phyloP scores from a whole-genome alignment of 352 stramenopile genomes.

The Plasmopara halstedii region DNA sequence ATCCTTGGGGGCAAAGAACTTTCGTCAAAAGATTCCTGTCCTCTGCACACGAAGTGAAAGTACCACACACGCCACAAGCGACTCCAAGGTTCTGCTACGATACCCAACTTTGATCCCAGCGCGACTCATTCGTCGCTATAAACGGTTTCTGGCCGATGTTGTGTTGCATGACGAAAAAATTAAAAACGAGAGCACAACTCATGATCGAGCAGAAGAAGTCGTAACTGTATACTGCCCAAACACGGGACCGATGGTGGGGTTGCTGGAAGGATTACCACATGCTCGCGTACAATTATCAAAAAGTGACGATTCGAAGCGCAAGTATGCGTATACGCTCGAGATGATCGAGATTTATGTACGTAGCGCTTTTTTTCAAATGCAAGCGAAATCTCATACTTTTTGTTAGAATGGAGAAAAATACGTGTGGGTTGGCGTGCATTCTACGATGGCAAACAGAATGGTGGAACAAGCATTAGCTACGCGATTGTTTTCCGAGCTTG shows the following conservation, averaged over 20 bases:
- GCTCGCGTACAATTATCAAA: slow-evolving; percentile 71
- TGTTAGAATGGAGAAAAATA: slow-evolving; percentile 53
- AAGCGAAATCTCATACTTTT: slow-evolving; percentile 1
- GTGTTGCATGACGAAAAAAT: slow-evolving; percentile 30
- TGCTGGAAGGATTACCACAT: slow-evolving; percentile 54
- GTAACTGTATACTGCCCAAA: slow-evolving; percentile 82
- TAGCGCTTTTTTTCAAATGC: background rate
- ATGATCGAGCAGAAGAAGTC: slow-evolving; percentile 14
- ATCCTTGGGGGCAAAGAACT: slow-evolving; percentile 1
- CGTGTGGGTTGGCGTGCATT: slow-evolving; percentile 79
- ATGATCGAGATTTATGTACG: slow-evolving; percentile 78
- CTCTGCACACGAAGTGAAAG: slow-evolving; percentile 24
- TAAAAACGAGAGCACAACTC: slow-evolving; percentile 2
- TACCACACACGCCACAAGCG: slow-evolving; percentile 1
- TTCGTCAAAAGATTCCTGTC: slow-evolving; percentile 12
- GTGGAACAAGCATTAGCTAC: slow-evolving; percentile 50
- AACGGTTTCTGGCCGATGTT: slow-evolving; percentile 76
- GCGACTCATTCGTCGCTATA: slow-evolving; percentile 64
- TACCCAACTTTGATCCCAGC: slow-evolving; percentile 53
- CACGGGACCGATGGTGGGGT: slow-evolving; percentile 71
- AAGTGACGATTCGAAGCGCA: slow-evolving; percentile 66
- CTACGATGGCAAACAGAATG: slow-evolving; percentile 70
- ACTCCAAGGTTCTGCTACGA: slow-evolving; percentile 31
- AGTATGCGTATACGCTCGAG: slow-evolving; percentile 80
- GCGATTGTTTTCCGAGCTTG: slow-evolving; percentile 64